These are phyloP conservation scores for Thermochaetoides dissita DNA, from an alignment of 2,329 filamentous ascomycete species.

Conservation along the genomic window DNA sequence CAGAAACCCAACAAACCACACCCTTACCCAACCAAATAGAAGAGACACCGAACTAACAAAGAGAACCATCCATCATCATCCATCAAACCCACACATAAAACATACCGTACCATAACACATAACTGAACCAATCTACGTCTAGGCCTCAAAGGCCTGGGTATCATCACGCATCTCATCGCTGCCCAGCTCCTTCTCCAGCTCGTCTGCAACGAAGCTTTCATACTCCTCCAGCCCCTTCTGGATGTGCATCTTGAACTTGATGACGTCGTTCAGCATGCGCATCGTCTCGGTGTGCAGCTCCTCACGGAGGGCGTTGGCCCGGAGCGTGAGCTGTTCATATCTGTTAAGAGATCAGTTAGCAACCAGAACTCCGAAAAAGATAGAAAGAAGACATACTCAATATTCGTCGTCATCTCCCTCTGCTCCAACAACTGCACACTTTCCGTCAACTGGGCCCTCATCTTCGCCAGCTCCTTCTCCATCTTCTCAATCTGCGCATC, in stretches of 20 bases:
- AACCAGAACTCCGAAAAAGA: neutral
- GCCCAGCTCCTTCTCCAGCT: conserved; percentile 76
- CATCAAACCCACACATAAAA: conserved; percentile 9
- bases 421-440: conserved; percentile 87
- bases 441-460: conserved; percentile 71
- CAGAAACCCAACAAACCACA: too few relatives aligned
- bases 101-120: conserved; percentile 18
- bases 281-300: conserved; percentile 96
- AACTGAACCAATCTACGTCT: too few relatives aligned
- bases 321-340: conserved; percentile 82
- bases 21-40: too few relatives aligned
- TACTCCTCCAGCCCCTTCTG: conserved; percentile 89
- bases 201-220: conserved; percentile 82
- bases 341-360: conserved; percentile 26
- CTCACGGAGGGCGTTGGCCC: conserved; percentile 73
- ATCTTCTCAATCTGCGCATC: conserved; percentile 97
- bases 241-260: conserved; percentile 96
- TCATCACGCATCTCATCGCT: conserved; percentile 41
- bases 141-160: conserved; percentile 32
- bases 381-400: conserved; percentile 51
- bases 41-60: too few relatives aligned
- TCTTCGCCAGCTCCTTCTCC: conserved; percentile 93
- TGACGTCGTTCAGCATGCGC: conserved; percentile 88
- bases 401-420: conserved; percentile 88
- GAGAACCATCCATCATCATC: too few relatives aligned